phyloP scores from a whole-genome alignment of 768 basidiomycete genomes.

The Leucocoprinus sp. region DNA sequence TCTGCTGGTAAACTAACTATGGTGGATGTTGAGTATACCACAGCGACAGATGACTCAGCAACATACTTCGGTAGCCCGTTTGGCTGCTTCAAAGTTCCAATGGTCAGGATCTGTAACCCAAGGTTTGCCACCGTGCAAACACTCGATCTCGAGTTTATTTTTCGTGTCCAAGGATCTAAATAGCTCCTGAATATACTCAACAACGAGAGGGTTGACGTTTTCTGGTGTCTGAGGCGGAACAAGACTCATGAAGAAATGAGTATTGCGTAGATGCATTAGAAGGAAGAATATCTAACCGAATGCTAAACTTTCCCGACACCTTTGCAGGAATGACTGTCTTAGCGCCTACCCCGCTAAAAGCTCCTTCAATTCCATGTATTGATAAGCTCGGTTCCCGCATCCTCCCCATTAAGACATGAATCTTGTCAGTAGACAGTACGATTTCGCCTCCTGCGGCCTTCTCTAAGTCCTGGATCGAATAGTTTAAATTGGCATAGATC shows the following conservation, averaged over 20 bases:
- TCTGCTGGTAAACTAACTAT: slow-evolving; percentile 56
- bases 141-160: slow-evolving; percentile 69
- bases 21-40: background rate
- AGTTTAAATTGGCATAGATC: slow-evolving; percentile 71
- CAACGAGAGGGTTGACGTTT: slow-evolving; percentile 60
- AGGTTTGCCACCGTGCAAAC: slow-evolving; percentile 76
- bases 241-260: slow-evolving; percentile 25
- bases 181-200: slow-evolving; percentile 61
- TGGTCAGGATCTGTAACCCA: slow-evolving; percentile 84
- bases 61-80: slow-evolving; percentile 67
- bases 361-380: slow-evolving; percentile 93
- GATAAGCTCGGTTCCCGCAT: slow-evolving; percentile 89
- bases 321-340: slow-evolving; percentile 95
- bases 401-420: slow-evolving; percentile 78
- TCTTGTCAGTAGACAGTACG: slow-evolving; percentile 71
- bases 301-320: slow-evolving; percentile 87
- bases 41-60: background rate
- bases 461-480: slow-evolving; percentile 65
- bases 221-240: slow-evolving; percentile 88
- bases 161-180: slow-evolving; percentile 83
- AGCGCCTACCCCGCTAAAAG: slow-evolving; percentile 73
- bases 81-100: slow-evolving; percentile 91
- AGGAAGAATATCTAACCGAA: slow-evolving; percentile 48
- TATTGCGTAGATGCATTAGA: background rate
- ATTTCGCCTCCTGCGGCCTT: slow-evolving; percentile 67